These are phyloP conservation scores for Saprolegnia diclina DNA, from an alignment of 352 stramenopile genomes.

Conservation along the genomic window DNA sequence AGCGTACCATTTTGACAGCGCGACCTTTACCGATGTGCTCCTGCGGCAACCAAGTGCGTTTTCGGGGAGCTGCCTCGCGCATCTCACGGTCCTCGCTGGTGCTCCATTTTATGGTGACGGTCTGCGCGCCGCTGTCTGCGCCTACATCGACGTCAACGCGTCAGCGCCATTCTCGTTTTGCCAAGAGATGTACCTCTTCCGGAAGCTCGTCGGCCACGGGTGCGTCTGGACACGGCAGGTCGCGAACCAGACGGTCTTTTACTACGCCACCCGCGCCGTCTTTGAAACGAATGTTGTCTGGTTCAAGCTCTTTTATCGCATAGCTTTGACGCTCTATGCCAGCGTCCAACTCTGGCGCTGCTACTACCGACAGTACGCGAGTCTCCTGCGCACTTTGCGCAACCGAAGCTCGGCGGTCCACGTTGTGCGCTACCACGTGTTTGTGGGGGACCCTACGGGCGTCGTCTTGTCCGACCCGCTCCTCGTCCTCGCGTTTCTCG, in stretches of 20 bases:
- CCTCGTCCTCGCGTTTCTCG: neutral
- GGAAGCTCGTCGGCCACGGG: neutral
- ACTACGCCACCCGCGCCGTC: neutral
- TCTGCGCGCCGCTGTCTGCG: too few species aligned
- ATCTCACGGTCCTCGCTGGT: too few species aligned
- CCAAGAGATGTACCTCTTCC: neutral
- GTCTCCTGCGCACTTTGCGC: neutral
- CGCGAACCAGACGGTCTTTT: neutral
- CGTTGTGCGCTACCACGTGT: neutral
- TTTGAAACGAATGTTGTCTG: neutral
- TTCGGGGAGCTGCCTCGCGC: too few species aligned
- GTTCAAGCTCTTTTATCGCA: neutral
- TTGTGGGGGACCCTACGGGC: conserved; percentile 5
- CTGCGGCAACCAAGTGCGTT: too few species aligned
- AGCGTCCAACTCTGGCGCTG: neutral
- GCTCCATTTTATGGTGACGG: too few species aligned
- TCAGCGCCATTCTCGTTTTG: too few species aligned
- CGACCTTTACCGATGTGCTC: too few species aligned
- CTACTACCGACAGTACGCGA: conserved; percentile 2
- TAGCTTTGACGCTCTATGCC: neutral
- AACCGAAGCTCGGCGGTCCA: too few species aligned
- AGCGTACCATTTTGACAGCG: too few species aligned
- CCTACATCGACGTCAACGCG: too few species aligned
- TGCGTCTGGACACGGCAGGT: neutral
- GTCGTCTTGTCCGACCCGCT: conserved; percentile 5